Evolutionary conservation across 1,284 basidiomycete genomes (phyloP).

Genomic region (Pyrrhoderma noxium): DNA sequence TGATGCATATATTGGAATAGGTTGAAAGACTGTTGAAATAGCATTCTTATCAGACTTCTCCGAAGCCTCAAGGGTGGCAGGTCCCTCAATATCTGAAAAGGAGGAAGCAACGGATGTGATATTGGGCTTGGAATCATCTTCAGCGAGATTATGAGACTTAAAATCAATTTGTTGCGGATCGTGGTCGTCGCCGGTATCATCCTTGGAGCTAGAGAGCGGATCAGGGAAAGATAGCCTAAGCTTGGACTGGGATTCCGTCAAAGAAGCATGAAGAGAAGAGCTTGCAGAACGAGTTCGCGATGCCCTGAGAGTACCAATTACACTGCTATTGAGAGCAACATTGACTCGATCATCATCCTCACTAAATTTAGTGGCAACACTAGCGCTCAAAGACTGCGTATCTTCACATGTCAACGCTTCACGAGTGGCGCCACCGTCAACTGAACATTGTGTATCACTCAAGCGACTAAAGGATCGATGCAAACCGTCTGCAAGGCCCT

Average conservation of each 20-base stretch:
- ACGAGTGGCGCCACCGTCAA: slow-evolving; percentile 10
- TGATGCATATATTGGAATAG: slow-evolving; percentile 3
- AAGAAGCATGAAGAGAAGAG: slow-evolving; percentile 11
- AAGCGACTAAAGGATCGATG: neutral
- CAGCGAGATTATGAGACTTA: neutral
- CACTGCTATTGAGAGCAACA: slow-evolving; percentile 13
- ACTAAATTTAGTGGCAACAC: slow-evolving; percentile 3
- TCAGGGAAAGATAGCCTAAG: slow-evolving; percentile 19
- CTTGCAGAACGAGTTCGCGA: slow-evolving; percentile 14
- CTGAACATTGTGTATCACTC: slow-evolving; percentile 1
- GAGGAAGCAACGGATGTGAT: slow-evolving; percentile 1
- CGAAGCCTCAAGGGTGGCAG: slow-evolving; percentile 10
- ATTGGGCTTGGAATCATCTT: neutral
- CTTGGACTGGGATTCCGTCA: slow-evolving; percentile 18
- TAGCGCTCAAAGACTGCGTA: slow-evolving; percentile 8
- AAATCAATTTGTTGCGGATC: neutral
- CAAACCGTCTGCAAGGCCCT: slow-evolving; percentile 13
- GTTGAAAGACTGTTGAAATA: neutral
- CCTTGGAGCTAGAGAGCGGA: slow-evolving; percentile 11
- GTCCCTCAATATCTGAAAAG: slow-evolving; percentile 10
- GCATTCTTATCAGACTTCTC: slow-evolving; percentile 9
- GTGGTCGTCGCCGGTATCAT: slow-evolving; percentile 4
- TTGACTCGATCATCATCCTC: slow-evolving; percentile 13
- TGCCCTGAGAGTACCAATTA: slow-evolving; percentile 13
- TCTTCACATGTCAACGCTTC: neutral